Evolutionary conservation across 1,284 basidiomycete species (phyloP), one percentile per base, ranked within the genome.

Genomic region (Leccinum solheimii): DNA sequence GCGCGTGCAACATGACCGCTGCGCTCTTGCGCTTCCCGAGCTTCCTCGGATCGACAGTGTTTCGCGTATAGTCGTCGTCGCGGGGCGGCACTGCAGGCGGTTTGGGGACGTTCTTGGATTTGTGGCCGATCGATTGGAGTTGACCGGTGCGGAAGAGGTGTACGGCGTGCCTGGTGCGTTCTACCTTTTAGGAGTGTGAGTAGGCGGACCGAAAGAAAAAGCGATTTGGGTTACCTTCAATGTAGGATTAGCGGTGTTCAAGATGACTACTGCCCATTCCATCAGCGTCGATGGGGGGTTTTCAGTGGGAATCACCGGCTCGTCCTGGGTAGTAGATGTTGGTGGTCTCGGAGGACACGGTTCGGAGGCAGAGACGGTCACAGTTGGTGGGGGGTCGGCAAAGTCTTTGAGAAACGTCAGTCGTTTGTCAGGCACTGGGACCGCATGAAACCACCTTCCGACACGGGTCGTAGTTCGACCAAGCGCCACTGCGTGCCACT

Each of bases 401-500:
- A 56, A 56, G 8, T 56, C 55, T 56, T 27, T 13, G 10, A 56
- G 40, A 6, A 21, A n/a, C 16, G 23, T 56, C 7, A 45, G 38
- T 9, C 11, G 26, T 21, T 30, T 21, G 21, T 19, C n/a, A 38
- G 1, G 45, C 6, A 48, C 1, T 8, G 27, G 2, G 21, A 21
- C 16, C 16, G 2, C 11, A 48, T 19, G 43, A 3, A 43, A 43
- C 14, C 16, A 56, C 55, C 55, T 56, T 56, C 55, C 13, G 55
- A 56, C 11, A 56, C 55, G 19, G 55, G 55, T 32, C 55, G 43
- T 48, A 56, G n/a, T 48, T 56, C 55, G 26, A 56, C 55, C 43
- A 48, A 30, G 11, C 43, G 27, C 55, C 55, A 56, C n/a, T 48
- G n/a, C 13, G 59, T 34, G 13, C 59, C 59, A 16, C 56, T 0